Conservation (phyloP, 192 early-diverging fungal genomes). For the Coemansia sp. region DNA sequence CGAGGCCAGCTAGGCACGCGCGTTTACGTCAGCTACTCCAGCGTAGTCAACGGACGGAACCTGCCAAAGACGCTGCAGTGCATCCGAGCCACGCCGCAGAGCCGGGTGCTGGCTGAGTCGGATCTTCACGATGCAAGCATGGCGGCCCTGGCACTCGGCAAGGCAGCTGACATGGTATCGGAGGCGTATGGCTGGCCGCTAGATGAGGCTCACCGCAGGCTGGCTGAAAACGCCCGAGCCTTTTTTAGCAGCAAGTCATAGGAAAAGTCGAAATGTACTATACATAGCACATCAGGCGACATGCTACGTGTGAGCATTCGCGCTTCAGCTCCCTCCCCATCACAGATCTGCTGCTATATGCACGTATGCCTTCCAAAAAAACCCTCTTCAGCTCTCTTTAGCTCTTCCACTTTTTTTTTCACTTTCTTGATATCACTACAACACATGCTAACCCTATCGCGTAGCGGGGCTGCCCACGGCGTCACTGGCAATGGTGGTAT, state of each 20-base stretch:
- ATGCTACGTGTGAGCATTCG: not conserved
- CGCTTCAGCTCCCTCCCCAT: not conserved
- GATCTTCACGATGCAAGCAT: constrained; percentile 60
- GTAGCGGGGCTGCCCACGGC: constrained; percentile 1
- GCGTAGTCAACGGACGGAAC: constrained; percentile 68
- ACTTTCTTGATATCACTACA: not conserved
- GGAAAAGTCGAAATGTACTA: no score
- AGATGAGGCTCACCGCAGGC: constrained; percentile 8
- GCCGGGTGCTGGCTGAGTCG: constrained; percentile 78
- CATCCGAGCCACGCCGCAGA: constrained; percentile 70
- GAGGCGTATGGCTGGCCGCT: constrained; percentile 34
- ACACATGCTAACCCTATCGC: constrained; percentile 27
- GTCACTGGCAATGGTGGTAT: not conserved
- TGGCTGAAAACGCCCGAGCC: constrained; percentile 25
- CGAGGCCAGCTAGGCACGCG: constrained; percentile 35
- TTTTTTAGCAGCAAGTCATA: constrained; percentile 13
- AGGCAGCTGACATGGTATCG: constrained; percentile 22
- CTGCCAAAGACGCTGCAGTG: constrained; percentile 50
- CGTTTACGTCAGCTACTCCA: constrained; percentile 79
- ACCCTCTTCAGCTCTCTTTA: no score
- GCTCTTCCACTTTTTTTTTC: not conserved
- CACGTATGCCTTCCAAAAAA: not conserved
- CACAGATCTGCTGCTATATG: not conserved
- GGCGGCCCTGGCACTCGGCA: constrained; percentile 20
- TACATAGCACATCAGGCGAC: not conserved